These are phyloP conservation scores for Curvularia lunata DNA, from an alignment of 2,329 filamentous ascomycete genomes.

Conservation along the genomic window DNA sequence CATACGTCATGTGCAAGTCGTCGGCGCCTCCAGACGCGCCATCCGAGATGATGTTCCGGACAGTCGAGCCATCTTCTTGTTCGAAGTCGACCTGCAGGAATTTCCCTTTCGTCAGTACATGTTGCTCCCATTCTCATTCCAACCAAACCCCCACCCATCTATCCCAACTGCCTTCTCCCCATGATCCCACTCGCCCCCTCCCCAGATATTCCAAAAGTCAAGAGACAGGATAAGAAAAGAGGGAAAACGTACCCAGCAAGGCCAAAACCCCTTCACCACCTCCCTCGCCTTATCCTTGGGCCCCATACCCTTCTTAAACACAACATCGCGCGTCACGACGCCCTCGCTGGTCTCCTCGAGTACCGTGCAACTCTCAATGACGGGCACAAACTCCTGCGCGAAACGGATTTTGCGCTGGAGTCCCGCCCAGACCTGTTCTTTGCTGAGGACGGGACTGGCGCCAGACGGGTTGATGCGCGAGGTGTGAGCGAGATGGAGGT, in stretches of 20 bases:
- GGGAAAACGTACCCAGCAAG: slow-evolving; percentile 47
- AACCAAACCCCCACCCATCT: no score
- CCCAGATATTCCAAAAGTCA: no score
- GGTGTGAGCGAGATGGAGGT: slow-evolving; percentile 53
- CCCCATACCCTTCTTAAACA: slow-evolving; percentile 48
- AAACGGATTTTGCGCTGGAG: slow-evolving; percentile 56
- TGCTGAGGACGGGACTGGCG: slow-evolving; percentile 48
- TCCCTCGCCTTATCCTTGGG: slow-evolving; percentile 45
- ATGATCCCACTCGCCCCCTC: no score
- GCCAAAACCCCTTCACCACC: slow-evolving; percentile 48
- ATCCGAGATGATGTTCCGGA: slow-evolving; percentile 55
- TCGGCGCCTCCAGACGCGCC: slow-evolving; percentile 42
- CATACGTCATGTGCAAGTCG: slow-evolving; percentile 55
- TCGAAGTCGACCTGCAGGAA: slow-evolving; percentile 53
- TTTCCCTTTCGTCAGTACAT: not conserved
- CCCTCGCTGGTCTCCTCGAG: slow-evolving; percentile 47
- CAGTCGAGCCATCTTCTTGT: slow-evolving; percentile 51
- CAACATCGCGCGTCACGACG: slow-evolving; percentile 46
- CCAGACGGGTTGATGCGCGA: slow-evolving; percentile 52
- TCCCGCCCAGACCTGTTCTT: slow-evolving; percentile 52
- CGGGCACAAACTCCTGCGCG: slow-evolving; percentile 55
- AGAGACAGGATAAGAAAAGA: not conserved
- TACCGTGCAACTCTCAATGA: slow-evolving; percentile 52
- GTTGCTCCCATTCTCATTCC: no score
- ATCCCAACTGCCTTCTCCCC: no score